Conservation (phyloP, 345 rosid genomes). For the Citrus sp. region DNA sequence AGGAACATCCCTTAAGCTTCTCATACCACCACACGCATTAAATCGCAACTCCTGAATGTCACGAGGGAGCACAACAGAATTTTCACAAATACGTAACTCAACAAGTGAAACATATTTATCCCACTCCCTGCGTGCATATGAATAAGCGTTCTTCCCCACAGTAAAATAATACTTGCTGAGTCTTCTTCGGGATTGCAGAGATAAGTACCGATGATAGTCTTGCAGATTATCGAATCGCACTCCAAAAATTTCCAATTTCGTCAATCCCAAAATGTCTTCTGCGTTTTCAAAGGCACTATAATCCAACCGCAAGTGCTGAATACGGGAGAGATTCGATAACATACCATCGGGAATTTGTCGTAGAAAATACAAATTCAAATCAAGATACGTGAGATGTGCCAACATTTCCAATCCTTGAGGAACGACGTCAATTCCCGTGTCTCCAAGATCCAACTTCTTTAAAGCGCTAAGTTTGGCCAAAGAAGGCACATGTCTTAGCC, state of each 20-base stretch:
- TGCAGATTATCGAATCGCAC: not conserved
- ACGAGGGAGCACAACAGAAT: not conserved
- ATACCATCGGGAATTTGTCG: not conserved
- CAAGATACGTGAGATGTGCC: constrained; percentile 9
- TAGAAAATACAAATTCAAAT: not conserved
- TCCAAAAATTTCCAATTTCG: not conserved
- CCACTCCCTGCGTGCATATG: fast-evolving
- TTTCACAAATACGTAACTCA: not conserved
- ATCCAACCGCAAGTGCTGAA: not conserved
- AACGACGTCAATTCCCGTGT: not conserved
- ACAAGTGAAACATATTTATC: too few relatives aligned
- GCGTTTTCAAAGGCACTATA: fast-evolving
- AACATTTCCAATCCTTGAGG: constrained; percentile 21
- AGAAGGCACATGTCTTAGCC: not conserved
- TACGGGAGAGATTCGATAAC: not conserved
- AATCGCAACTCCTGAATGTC: not conserved
- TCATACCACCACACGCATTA: not conserved
- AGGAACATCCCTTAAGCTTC: not conserved
- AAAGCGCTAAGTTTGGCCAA: constrained; percentile 2
- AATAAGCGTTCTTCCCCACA: too few relatives aligned
- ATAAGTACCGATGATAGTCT: not conserved
- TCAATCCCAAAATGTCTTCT: not conserved
- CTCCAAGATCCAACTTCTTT: constrained; percentile 14
- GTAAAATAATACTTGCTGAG: not conserved
- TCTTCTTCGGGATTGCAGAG: not conserved